phyloP scores from a whole-genome alignment of 2,329 filamentous ascomycete species.

The Alternaria sp. region DNA sequence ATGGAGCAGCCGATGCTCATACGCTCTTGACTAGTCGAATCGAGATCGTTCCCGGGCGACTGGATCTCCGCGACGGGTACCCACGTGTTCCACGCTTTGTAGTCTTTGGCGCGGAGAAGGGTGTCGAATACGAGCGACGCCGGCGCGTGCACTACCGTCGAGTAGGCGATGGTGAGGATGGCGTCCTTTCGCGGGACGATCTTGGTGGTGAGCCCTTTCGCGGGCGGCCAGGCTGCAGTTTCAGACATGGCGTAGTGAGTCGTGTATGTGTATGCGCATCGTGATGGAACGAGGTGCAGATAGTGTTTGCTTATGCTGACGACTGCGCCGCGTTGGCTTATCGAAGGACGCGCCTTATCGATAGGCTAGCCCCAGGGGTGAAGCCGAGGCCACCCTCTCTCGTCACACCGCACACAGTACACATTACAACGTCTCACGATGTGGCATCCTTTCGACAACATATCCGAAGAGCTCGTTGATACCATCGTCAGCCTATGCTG shows the following conservation, averaged over 20 bases:
- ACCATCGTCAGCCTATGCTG: not conserved
- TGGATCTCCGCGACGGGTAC: conserved; percentile 20
- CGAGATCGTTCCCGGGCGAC: not conserved
- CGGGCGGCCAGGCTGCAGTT: conserved; percentile 12
- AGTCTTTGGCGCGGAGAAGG: conserved; percentile 20
- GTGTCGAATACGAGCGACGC: conserved; percentile 25
- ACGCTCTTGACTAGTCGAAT: not conserved
- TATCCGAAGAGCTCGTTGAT: not conserved
- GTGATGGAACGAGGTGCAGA: not conserved
- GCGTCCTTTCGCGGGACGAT: conserved; percentile 13
- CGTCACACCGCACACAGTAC: not conserved
- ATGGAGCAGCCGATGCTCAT: conserved; percentile 22
- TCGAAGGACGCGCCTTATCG: not conserved
- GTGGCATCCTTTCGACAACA: not conserved
- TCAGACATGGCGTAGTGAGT: conserved; percentile 2
- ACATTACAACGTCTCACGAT: not conserved
- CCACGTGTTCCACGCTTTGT: conserved; percentile 28
- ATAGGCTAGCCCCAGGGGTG: not conserved
- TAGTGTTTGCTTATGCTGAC: not conserved
- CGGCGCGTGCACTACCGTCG: conserved; percentile 17
- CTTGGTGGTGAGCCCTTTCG: conserved; percentile 13
- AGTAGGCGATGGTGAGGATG: conserved; percentile 8
- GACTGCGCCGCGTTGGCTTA: not conserved
- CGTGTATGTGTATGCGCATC: not conserved
- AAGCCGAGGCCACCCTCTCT: not conserved